Conservation (phyloP, 305 asterid species). For the Vinca major region DNA sequence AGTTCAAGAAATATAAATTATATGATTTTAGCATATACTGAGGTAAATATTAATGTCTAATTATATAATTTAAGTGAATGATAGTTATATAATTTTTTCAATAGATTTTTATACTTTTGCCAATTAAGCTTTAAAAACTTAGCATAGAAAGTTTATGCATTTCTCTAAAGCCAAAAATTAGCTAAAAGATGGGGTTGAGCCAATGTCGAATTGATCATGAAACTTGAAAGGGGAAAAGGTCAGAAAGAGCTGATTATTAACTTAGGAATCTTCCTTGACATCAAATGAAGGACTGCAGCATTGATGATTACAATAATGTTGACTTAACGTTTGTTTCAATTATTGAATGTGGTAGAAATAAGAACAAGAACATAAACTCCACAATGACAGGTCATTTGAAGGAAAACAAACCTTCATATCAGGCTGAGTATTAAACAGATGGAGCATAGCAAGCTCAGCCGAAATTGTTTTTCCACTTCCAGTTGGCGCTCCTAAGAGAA, state of each 20-base stretch:
- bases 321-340: background rate
- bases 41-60: background rate
- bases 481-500: slow-evolving; percentile 97
- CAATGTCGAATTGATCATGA: background rate
- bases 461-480: slow-evolving; percentile 99
- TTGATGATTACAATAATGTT: background rate
- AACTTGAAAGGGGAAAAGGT: background rate
- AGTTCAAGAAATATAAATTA: background rate
- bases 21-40: background rate
- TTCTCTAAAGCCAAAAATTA: background rate
- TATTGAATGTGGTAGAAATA: slow-evolving; percentile 1
- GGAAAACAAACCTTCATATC: slow-evolving; percentile 71
- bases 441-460: slow-evolving; percentile 99
- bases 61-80: background rate
- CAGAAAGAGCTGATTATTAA: background rate
- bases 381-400: background rate
- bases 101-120: background rate
- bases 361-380: background rate
- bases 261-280: background rate
- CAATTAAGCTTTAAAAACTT: background rate
- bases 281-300: background rate
- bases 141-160: background rate
- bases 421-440: slow-evolving; percentile 79
- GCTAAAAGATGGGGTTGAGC: background rate
- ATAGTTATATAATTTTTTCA: background rate